Evolutionary conservation across 257 asterid genomes (phyloP), one percentile per base, ranked within the genome.

Genomic region (Penstemon davidsonii): DNA sequence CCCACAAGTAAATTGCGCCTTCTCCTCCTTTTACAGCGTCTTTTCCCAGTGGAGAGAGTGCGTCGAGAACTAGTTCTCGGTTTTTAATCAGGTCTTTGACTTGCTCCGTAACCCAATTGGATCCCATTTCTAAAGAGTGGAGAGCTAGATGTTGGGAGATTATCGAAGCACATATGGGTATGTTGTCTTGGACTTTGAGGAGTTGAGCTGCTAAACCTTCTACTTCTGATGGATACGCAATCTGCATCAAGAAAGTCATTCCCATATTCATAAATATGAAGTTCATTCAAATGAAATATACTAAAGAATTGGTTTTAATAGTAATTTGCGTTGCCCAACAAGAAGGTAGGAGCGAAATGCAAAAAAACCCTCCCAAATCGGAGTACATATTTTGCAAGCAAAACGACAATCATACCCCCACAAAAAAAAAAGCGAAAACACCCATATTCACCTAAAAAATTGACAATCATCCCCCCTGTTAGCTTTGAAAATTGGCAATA

Each of bases 1-100:
- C 99, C 99, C 99, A 94, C 76, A 94, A 73, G 81, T 94, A 94
- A 18, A 94, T 89, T 0, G 98, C 96, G 0, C 98, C 98, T 80
- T 94, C 98, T 43, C 99, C 99, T 12, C 99, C 99, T 73, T 75
- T 87, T 55, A 91, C 89, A 0, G 96, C 85, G 3, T 72, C 88
- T 33, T 76, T 62, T n/a, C 98, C 99, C 68, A 94, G 68, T 2
- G 99, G 99, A 52, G 93, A 86, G 42, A 91, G 46, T 0, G 95
- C 96, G 41, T 91, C 95, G 10, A 64, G 69, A 33, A 91, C 84
- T 47, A 88, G 49, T 37, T 84, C 93, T 44, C 90, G 65, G 78
- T 87, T 94, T 66, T 86, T 81, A 4, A 85, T 85, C 8, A 94
- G 99, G 69, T 73, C 74, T 70, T 88, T 79, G 6, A 94, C 96